Evolutionary conservation across 2,329 filamentous ascomycete genomes (phyloP).

Genomic region (Trichoderma pleuroti): DNA sequence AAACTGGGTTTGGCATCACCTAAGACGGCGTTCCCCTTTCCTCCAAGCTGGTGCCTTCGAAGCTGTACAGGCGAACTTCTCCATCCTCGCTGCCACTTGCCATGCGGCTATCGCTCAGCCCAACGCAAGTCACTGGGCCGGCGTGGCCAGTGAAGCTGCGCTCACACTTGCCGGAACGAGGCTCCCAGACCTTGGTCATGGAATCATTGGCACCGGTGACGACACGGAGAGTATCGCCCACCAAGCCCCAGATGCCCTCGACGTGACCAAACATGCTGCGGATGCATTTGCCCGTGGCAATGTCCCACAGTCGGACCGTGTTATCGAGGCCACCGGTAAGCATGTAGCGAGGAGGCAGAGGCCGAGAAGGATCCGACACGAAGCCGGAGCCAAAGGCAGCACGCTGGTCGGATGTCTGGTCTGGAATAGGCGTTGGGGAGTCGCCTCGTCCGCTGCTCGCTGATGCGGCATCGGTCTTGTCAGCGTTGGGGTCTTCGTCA

Average conservation of each 20-base stretch:
- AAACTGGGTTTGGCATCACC: not conserved
- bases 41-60: constrained; percentile 52
- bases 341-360: constrained; percentile 83
- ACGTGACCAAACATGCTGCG: constrained; percentile 96
- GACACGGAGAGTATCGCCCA: constrained; percentile 81
- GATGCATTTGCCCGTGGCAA: constrained; percentile 73
- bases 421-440: constrained; percentile 35
- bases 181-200: constrained; percentile 93
- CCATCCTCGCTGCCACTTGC: constrained; percentile 92
- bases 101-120: constrained; percentile 83
- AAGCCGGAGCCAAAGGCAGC: constrained; percentile 61
- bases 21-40: constrained; percentile 51
- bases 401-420: constrained; percentile 42
- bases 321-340: constrained; percentile 87
- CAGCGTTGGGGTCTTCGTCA: constrained; percentile 57
- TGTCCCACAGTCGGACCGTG: constrained; percentile 91
- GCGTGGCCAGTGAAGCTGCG: constrained; percentile 87
- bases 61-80: constrained; percentile 81
- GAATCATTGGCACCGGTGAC: constrained; percentile 90
- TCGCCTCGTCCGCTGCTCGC: constrained; percentile 46
- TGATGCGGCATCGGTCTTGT: constrained; percentile 53
- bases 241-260: constrained; percentile 92
- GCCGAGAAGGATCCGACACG: constrained; percentile 56
- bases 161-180: constrained; percentile 85
- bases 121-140: constrained; percentile 89